A percentile compares a stretch with the other conserved stretches of the same genome.
These are phyloP conservation scores for Macrophomina phaseolina DNA, from an alignment of 2,329 filamentous ascomycete genomes.

Conservation along the genomic window DNA sequence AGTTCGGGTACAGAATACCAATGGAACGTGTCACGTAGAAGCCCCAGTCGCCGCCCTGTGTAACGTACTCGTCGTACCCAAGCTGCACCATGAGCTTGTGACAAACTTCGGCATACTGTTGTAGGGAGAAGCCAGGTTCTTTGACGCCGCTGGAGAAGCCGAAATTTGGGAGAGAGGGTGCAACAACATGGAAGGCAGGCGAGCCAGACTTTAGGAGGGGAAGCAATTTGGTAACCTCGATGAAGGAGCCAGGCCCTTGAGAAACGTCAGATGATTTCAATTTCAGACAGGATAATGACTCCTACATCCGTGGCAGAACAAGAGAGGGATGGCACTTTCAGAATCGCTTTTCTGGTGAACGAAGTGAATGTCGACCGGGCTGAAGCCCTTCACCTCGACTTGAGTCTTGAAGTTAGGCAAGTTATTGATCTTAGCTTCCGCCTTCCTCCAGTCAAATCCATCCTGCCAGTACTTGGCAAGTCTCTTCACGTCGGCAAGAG, in stretches of 20 bases:
- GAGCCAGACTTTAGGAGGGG: conserved; percentile 48
- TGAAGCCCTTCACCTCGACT: conserved; percentile 64
- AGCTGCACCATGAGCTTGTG: conserved; percentile 73
- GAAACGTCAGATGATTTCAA: neutral
- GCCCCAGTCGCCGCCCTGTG: conserved; percentile 71
- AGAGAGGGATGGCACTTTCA: conserved; percentile 63
- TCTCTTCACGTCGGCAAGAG: conserved; percentile 64
- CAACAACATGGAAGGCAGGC: conserved; percentile 60
- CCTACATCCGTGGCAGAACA: conserved; percentile 71
- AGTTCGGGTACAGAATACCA: conserved; percentile 62
- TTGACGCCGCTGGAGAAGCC: conserved; percentile 58
- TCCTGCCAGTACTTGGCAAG: conserved; percentile 64
- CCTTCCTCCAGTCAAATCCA: conserved; percentile 65
- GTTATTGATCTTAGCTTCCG: conserved; percentile 64
- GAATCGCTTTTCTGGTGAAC: conserved; percentile 62
- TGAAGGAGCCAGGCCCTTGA: conserved; percentile 69
- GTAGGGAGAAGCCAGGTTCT: conserved; percentile 62
- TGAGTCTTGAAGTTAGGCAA: conserved; percentile 64
- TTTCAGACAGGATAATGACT: neutral
- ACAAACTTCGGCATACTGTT: conserved; percentile 67
- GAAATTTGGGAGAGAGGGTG: conserved; percentile 62
- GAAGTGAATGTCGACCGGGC: conserved; percentile 67
- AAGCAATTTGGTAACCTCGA: conserved; percentile 70
- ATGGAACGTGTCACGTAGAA: conserved; percentile 68
- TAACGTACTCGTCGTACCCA: conserved; percentile 66